Evolutionary conservation across 345 rosid species (phyloP).

Genomic region (Murraya koenigii): DNA sequence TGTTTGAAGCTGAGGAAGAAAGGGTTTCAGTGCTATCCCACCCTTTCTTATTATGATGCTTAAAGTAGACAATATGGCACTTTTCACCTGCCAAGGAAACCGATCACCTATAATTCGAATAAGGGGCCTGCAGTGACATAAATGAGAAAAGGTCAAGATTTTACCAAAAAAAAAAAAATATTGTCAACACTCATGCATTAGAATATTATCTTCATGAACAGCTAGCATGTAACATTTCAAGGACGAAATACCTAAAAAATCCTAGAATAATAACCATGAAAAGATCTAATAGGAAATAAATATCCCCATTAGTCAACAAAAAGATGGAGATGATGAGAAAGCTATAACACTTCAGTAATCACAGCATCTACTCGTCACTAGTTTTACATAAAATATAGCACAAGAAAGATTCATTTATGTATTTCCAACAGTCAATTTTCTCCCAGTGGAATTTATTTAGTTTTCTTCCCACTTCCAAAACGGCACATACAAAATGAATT

Average conservation of each 20-base stretch:
- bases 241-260: background rate
- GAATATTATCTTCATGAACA: background rate
- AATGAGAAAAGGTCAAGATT: conserved; percentile 1
- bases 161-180: background rate
- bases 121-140: conserved; percentile 72
- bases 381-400: background rate
- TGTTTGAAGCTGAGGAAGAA: conserved; percentile 98
- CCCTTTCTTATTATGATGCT: conserved; percentile 81
- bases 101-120: conserved; percentile 95
- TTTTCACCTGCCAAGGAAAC: conserved; percentile 99
- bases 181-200: background rate
- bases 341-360: background rate
- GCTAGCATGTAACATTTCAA: background rate
- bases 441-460: background rate
- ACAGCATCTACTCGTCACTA: background rate
- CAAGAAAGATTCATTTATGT: background rate
- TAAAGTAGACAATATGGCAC: conserved; percentile 86
- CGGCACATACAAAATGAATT: background rate
- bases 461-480: background rate
- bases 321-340: background rate
- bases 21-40: conserved; percentile 83
- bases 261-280: background rate
- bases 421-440: conserved; percentile 2
- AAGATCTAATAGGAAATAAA: background rate
- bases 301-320: background rate